These are phyloP conservation scores for Podila epigama DNA, from an alignment of 192 early-diverging fungal genomes.

Conservation along the genomic window DNA sequence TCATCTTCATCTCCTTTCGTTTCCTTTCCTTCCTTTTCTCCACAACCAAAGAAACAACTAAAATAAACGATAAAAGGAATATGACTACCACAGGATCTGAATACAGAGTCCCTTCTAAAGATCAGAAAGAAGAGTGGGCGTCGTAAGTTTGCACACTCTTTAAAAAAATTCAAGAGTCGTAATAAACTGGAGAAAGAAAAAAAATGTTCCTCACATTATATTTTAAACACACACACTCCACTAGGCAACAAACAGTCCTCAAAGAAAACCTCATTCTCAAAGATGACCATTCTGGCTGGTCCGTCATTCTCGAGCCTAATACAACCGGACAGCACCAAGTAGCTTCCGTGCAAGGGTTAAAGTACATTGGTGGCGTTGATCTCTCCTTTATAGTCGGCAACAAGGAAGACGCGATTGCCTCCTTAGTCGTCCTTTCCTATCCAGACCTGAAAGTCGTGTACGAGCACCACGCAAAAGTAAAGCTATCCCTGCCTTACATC, in stretches of 20 bases:
- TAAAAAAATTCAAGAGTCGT: not conserved
- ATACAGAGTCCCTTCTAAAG: constrained; percentile 21
- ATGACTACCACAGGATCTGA: not conserved
- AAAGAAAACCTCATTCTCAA: constrained; percentile 16
- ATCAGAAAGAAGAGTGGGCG: constrained; percentile 45
- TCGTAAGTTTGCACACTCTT: constrained; percentile 3
- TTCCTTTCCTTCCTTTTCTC: not conserved
- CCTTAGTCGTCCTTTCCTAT: constrained; percentile 74
- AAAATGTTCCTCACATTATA: too few relatives aligned
- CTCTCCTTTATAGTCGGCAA: constrained; percentile 70
- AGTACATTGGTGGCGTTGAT: constrained; percentile 79
- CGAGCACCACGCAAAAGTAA: constrained; percentile 60
- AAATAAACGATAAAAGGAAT: not conserved
- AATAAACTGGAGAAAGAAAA: not conserved
- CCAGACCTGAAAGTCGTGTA: constrained; percentile 77
- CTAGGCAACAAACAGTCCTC: constrained; percentile 24
- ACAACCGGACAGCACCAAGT: constrained; percentile 6
- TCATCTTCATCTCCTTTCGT: not conserved
- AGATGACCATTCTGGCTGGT: constrained; percentile 40
- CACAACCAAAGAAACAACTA: not conserved
- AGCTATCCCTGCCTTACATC: constrained; percentile 81
- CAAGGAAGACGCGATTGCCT: constrained; percentile 70
- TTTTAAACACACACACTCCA: too few relatives aligned
- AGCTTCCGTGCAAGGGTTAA: constrained; percentile 31
- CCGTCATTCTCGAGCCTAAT: constrained; percentile 4